Evolutionary conservation across 768 basidiomycete species (phyloP).

Genomic region (Scleroderma citrinum): DNA sequence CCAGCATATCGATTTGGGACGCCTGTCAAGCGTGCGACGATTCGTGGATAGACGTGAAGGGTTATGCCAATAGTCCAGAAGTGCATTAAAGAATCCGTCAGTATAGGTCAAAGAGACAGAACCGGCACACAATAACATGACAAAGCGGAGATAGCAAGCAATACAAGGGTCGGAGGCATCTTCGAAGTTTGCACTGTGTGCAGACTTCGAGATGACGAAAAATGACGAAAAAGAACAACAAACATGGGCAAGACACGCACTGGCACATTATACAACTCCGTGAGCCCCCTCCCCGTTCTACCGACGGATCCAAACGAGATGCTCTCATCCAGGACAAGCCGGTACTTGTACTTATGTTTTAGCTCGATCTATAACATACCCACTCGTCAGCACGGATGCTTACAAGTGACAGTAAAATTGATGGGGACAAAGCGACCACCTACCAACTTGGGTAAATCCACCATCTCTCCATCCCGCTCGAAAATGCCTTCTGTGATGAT

Average conservation of each 20-base stretch:
- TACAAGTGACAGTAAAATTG: background rate
- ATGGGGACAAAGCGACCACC: conserved; percentile 20
- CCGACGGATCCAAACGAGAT: conserved; percentile 93
- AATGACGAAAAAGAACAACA: background rate
- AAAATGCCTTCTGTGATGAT: conserved; percentile 98
- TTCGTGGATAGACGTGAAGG: too few relatives aligned
- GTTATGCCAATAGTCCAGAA: too few relatives aligned
- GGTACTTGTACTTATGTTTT: conserved; percentile 93
- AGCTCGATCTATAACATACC: conserved; percentile 81
- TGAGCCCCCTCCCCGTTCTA: conserved; percentile 88
- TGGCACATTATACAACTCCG: conserved; percentile 90
- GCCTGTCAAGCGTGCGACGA: conserved; percentile 48
- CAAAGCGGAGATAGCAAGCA: too few relatives aligned
- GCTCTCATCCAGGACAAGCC: conserved; percentile 89
- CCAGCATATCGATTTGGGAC: conserved; percentile 87
- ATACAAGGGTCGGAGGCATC: too few relatives aligned
- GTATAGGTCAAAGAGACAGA: too few relatives aligned
- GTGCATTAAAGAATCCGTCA: too few relatives aligned
- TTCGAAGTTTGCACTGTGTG: too few relatives aligned
- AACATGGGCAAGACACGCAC: conserved; percentile 38
- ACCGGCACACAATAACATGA: too few relatives aligned
- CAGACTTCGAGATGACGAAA: background rate
- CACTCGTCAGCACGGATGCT: conserved; percentile 1
- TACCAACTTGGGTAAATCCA: conserved; percentile 88
- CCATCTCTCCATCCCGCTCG: conserved; percentile 89